Conservation (phyloP, 306 rosid species). For the Boehmeria nivea region DNA sequence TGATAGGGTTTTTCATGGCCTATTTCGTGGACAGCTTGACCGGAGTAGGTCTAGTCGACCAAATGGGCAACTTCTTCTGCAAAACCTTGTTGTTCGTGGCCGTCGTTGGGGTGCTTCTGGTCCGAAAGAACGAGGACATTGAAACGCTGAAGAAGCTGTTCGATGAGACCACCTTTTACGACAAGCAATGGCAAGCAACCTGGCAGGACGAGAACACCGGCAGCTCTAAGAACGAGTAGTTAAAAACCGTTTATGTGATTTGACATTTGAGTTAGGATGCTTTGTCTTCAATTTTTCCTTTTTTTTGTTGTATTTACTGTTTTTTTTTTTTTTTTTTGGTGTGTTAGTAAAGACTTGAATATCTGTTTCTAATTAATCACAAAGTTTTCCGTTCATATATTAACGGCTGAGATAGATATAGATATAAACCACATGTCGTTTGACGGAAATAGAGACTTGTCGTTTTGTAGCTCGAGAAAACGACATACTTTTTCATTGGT, state of each 20-base stretch:
- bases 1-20: conserved; percentile 85
- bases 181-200: conserved; percentile 99
- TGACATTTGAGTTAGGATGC: not conserved
- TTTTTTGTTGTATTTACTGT: not conserved
- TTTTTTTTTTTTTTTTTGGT: not conserved
- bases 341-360: conserved; percentile 7
- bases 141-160: conserved; percentile 71
- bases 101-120: conserved; percentile 78
- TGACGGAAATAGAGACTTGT: no score
- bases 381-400: no score
- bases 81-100: conserved; percentile 84
- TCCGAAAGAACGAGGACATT: conserved; percentile 87
- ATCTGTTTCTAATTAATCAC: not conserved
- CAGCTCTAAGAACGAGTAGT: conserved; percentile 46
- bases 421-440: not conserved
- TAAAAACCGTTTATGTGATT: conserved; percentile 10
- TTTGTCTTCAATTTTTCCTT: conserved; percentile 1
- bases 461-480: no score
- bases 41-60: conserved; percentile 95
- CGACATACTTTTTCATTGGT: no score
- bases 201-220: conserved; percentile 83
- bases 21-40: conserved; percentile 96
- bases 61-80: conserved; percentile 90
- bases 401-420: not conserved
- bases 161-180: conserved; percentile 90